A percentile compares a stretch with the other conserved stretches of the same genome.
These are phyloP conservation scores for Agroathelia rolfsii DNA, from an alignment of 1,284 basidiomycete genomes.

Conservation along the genomic window DNA sequence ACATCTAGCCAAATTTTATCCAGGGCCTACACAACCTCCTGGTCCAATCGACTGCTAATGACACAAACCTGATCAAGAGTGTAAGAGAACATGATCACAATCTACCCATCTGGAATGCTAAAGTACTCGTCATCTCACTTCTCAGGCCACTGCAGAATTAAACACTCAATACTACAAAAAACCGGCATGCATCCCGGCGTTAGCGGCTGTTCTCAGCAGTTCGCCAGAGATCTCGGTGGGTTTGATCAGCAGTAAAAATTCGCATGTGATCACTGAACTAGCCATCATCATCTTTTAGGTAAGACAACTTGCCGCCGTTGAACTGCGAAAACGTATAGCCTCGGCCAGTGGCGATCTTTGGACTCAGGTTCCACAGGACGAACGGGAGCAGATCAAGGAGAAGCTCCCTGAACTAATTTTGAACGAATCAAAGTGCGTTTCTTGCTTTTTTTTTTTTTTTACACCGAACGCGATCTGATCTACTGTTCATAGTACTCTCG, in stretches of 20 bases:
- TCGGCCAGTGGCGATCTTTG: conserved; percentile 80
- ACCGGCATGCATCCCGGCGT: conserved; percentile 82
- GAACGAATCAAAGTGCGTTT: conserved; percentile 65
- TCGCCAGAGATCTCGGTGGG: conserved; percentile 68
- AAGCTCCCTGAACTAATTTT: conserved; percentile 78
- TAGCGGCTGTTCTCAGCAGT: conserved; percentile 82
- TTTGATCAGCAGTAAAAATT: conserved; percentile 10
- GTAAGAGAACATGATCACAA: conserved; percentile 37
- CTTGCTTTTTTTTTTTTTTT: conserved; percentile 7
- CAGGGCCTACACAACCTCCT: conserved; percentile 80
- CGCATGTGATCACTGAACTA: not conserved
- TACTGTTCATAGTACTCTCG: conserved; percentile 53
- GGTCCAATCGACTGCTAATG: conserved; percentile 75
- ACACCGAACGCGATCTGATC: conserved; percentile 10
- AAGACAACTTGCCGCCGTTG: conserved; percentile 96
- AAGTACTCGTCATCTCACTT: conserved; percentile 5
- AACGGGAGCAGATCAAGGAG: conserved; percentile 80
- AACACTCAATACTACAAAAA: conserved; percentile 91
- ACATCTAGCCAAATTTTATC: conserved; percentile 50
- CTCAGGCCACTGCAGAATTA: conserved; percentile 82
- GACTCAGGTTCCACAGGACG: conserved; percentile 61
- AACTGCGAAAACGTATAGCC: conserved; percentile 87
- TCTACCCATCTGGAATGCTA: conserved; percentile 6
- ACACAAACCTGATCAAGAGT: conserved; percentile 81
- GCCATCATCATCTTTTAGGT: conserved; percentile 44